Evolutionary conservation across 345 rosid genomes (phyloP), one percentile per base, ranked within the genome.

Genomic region (Pelargonium nanum): DNA sequence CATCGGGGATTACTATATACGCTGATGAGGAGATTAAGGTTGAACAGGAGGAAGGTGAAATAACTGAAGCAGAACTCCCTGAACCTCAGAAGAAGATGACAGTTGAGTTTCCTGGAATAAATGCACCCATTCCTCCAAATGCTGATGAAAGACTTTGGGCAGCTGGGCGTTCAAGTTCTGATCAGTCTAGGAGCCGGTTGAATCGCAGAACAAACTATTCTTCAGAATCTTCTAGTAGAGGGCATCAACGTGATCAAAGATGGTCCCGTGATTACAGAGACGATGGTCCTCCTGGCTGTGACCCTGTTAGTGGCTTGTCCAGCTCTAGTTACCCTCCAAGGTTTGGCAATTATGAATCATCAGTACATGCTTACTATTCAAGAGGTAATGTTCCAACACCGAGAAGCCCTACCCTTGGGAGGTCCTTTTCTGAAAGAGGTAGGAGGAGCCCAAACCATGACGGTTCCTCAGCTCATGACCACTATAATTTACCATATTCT

Each of bases 51-150:
- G 95, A 94, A 50, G 96, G 95, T 23, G 96, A 85, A 74, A 83
- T 85, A 30, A 20, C 61, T 22, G 87, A 74, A 61, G 68, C 54
- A 28, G 61, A 67, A 22, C 53, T 0, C 66, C 67, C 71, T 69
- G 78, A 77, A 61, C 81, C 72, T 28, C 21, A 22, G 63, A 76
- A 6, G 81, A 88, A 77, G 71, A 87, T 25, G 88, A 69, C 78
- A 3, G 79, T 83, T 60, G 74, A 73, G 64, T 93, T 93, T 72
- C 97, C 92, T 0, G 99, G 99, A 65, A 66, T 89, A 62, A 93
- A 93, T 61, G 95, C 88, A 48, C 88, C 92, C 12, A 81, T 93
- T 58, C 99, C 91, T 22, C 79, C 75, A 65, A 79, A 79, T 55
- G 91, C 96, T 22, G 86, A 93, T 76, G 76, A 72, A 75, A 62